phyloP scores from a whole-genome alignment of 805 yeast genomes.

The Candida orba region DNA sequence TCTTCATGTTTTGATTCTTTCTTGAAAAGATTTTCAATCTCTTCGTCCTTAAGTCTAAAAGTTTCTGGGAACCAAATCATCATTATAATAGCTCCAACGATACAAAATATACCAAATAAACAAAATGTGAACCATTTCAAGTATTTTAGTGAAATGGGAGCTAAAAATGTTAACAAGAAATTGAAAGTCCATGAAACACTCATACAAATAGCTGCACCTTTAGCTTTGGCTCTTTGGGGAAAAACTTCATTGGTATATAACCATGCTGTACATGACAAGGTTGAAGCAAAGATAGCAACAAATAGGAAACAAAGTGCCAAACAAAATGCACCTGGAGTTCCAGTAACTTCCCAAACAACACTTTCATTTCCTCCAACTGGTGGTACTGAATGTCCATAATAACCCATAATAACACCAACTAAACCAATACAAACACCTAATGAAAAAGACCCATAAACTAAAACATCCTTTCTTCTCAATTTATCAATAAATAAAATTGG shows the following conservation, averaged over 20 bases:
- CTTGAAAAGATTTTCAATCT: conserved; percentile 22
- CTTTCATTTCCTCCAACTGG: conserved; percentile 28
- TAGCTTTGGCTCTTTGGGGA: conserved; percentile 36
- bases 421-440: conserved; percentile 30
- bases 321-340: conserved; percentile 34
- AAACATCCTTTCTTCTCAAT: conserved; percentile 39
- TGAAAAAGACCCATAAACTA: conserved; percentile 36
- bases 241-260: conserved; percentile 44
- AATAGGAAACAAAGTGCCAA: conserved; percentile 38
- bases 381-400: conserved; percentile 27
- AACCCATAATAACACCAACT: conserved; percentile 31
- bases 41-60: conserved; percentile 21
- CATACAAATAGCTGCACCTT: conserved; percentile 41
- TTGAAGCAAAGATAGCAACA: conserved; percentile 39
- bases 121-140: conserved; percentile 36
- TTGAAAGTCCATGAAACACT: conserved; percentile 38
- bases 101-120: conserved; percentile 28
- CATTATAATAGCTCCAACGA: conserved; percentile 26
- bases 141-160: conserved; percentile 32
- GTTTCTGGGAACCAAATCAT: conserved; percentile 40
- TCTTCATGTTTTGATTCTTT: not conserved
- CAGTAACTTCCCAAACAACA: conserved; percentile 29
- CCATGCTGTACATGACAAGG: conserved; percentile 42
- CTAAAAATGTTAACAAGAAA: conserved; percentile 30
- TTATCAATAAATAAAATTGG: conserved; percentile 38